Base-by-base conservation (phyloP, 441 rosid species). In the Adansonia grandidieri region DNA sequence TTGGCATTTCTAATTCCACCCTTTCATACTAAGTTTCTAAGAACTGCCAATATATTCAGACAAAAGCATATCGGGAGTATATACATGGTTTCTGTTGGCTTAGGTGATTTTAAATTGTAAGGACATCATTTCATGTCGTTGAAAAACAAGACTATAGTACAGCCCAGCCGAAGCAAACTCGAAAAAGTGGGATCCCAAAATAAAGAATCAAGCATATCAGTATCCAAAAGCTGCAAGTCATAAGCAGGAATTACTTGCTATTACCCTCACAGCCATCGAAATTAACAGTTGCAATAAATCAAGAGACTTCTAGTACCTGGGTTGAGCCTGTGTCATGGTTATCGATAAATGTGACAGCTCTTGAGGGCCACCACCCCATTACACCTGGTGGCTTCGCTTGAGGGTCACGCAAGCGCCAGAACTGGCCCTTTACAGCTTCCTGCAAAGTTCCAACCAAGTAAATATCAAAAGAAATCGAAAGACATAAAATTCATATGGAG, bases 311-410 rank as follows among this genome's bases (percentile, higher is more conserved):
- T 40, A 74, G 72, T 77, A 92, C 97, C 97, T 94, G 97, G 58
- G 98, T 92, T 80, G 99, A 96, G 79, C 98, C 97, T 70, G 98
- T 96, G 77, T 92, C 97, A 77, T 96, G 99, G 82, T 94, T 96
- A 79, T 96, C 99, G 28, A 96, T 86, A 81, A 94, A 92, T 1
- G 99, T 91, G 77, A 91, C 96, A 28, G 97, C 88, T 87, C 98
- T 92, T 28, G 97, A 96, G 77, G 97, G 95, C 99, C 99, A 96
- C 98, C 92, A 90, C 80, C 97, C 97, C 88, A 96, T 85, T 76
- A 94, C 93, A 68, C 99, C 98, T 0, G 98, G 97, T 50, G 97
- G 97, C 86, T 94, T 96, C 79, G 96, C 97, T 79, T 89, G 90
- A 1, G 91, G 69, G 77, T 96, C 98, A 76, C 92, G 82, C 73